Percentiles rank a stretch among this genome's conserved stretches.
Evolutionary conservation across 495 filamentous ascomycete genomes (phyloP).

Genomic region (Durotheca rogersii): DNA sequence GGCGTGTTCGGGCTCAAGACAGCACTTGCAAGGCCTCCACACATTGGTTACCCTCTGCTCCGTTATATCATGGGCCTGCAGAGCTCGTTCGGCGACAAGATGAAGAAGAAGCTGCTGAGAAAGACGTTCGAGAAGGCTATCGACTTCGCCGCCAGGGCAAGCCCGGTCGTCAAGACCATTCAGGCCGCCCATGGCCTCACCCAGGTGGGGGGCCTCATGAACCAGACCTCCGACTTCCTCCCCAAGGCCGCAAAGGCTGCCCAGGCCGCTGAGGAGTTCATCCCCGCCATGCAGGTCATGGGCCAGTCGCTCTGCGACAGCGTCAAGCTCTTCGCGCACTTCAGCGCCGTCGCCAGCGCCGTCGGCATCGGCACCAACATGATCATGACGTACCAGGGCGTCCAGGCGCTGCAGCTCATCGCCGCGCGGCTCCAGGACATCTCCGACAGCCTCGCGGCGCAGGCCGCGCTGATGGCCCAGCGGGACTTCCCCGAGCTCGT

Average conservation of each 20-base stretch:
- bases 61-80: background rate
- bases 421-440: conserved; percentile 50
- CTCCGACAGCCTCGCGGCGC: conserved; percentile 12
- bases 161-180: conserved; percentile 14
- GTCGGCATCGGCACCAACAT: conserved; percentile 24
- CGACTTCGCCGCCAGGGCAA: background rate
- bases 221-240: background rate
- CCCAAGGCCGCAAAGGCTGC: background rate
- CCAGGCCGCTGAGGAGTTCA: conserved; percentile 9
- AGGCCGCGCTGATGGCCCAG: conserved; percentile 24
- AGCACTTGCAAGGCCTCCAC: no score
- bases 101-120: background rate
- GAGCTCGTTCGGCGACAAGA: background rate
- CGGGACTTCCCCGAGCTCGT: conserved; percentile 23
- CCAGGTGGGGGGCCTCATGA: background rate
- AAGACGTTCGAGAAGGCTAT: background rate
- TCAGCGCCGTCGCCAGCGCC: conserved; percentile 13
- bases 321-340: conserved; percentile 16
- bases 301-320: conserved; percentile 21
- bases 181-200: background rate
- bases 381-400: conserved; percentile 54
- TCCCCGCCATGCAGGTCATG: conserved; percentile 29
- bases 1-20: no score
- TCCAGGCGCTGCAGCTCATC: conserved; percentile 37
- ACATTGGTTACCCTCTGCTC: background rate